A percentile compares a stretch with the other conserved stretches of the same genome.
These are phyloP conservation scores for Tetratostichococcus sp. DNA, from an alignment of 139 green algal species.

Conservation along the genomic window DNA sequence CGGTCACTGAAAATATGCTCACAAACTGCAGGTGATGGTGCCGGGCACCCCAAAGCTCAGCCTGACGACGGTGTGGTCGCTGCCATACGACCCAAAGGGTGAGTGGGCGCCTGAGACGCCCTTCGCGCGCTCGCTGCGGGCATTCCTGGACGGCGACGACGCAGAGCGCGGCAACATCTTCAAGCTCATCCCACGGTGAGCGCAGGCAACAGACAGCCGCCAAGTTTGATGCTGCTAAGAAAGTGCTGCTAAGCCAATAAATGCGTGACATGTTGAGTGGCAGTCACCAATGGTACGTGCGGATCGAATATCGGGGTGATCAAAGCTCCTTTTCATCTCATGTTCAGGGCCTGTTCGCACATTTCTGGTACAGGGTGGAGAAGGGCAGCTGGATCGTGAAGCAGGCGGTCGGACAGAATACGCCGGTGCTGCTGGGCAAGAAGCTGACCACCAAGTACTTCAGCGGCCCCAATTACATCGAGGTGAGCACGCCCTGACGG, in stretches of 20 bases:
- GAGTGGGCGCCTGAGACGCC: not conserved
- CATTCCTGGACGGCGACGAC: constrained; percentile 1
- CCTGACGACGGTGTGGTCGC: constrained; percentile 10
- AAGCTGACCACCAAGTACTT: constrained; percentile 67
- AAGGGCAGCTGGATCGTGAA: constrained; percentile 62
- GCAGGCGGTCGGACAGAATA: constrained; percentile 59
- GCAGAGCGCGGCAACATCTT: constrained; percentile 15
- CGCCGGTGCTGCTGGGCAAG: constrained; percentile 61
- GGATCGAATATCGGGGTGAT: too few relatives aligned
- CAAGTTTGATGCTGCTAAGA: too few relatives aligned
- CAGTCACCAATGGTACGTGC: too few relatives aligned
- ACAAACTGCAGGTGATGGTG: constrained; percentile 22
- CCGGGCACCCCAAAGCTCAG: constrained; percentile 15
- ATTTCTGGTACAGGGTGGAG: constrained; percentile 14
- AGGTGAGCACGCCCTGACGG: not conserved
- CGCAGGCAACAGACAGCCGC: too few relatives aligned
- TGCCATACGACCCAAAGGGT: constrained; percentile 8
- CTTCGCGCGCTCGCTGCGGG: not conserved
- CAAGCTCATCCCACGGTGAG: constrained; percentile 26
- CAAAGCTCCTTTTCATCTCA: too few relatives aligned
- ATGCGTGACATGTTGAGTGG: too few relatives aligned
- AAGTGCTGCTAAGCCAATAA: too few relatives aligned
- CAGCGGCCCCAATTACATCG: constrained; percentile 17
- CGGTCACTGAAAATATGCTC: not conserved
- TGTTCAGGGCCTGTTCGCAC: not conserved